Evolutionary conservation across 805 yeast genomes (phyloP), one percentile per base, ranked within the genome.

Genomic region (Pichia ethanolica): DNA sequence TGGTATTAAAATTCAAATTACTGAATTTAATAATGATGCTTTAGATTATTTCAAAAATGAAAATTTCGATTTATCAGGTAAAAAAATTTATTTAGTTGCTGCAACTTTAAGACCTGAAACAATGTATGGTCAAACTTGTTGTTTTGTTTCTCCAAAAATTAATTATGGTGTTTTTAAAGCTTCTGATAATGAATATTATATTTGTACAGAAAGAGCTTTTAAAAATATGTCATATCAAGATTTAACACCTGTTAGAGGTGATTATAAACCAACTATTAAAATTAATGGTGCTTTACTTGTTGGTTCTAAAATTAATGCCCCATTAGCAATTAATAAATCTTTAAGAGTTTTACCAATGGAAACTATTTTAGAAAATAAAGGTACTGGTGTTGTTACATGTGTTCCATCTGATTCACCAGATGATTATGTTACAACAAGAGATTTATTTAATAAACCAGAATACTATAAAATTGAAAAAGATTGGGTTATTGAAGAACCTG

Each of bases 401-500:
- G 98, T 90, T 55, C 99, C 98, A 54, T 84, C 96, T n/a, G 97
- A 90, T 69, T 90, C 98, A 50, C 98, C 99, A 53, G 99, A 93
- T 73, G 99, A 93, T 73, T 93, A 62, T 65, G 82, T 91, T 69
- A 93, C 97, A 52, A 78, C 85, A 44, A 75, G 74, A 61, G 99
- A 93, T 58, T 78, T 93, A 60, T 77, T 77, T 59, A 82, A 88
- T 74, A 91, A 91, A 72, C 86, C 97, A 34, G 97, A 89, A 61
- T 91, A 82, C 68, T 90, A 91, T 67, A 79, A 82, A 48, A 86
- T 91, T 62, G 76, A 90, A 53, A 76, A 81, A 59, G 89, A 83
- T 53, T 93, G 98, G 99, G 93, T 87, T 40, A 70, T 77, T 44
- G 73, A 77, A 50, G 91, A 86, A 12, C 78, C 84, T 34, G 70